Evolutionary conservation across 345 rosid genomes (phyloP).

Genomic region (Linum tenue): DNA sequence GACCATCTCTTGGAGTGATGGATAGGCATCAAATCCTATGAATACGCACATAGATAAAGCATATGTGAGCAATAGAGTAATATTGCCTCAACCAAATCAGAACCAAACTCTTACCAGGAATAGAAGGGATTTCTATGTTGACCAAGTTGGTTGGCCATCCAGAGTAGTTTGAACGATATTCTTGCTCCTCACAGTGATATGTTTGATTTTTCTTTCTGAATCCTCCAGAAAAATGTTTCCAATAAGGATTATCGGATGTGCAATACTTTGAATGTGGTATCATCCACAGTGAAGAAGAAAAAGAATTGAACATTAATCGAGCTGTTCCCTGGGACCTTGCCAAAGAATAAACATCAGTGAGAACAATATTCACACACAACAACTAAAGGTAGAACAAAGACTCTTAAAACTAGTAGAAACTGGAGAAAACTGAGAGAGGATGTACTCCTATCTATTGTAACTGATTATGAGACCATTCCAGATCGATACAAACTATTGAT

Average conservation of each 20-base stretch:
- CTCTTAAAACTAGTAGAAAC: neutral
- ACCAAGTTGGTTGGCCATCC: conserved; percentile 95
- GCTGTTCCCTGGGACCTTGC: conserved; percentile 97
- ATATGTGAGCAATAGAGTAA: conserved; percentile 11
- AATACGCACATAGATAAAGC: conserved; percentile 8
- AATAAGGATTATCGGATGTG: conserved; percentile 51
- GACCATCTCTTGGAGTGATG: conserved; percentile 49
- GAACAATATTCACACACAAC: conserved; percentile 10
- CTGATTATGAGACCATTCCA: conserved; percentile 6
- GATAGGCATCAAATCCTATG: conserved; percentile 58
- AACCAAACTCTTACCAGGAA: conserved; percentile 41
- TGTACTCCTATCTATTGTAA: too few species aligned
- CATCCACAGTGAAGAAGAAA: conserved; percentile 86
- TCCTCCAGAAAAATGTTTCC: conserved; percentile 62
- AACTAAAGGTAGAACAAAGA: conserved; percentile 10
- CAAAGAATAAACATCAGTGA: conserved; percentile 37
- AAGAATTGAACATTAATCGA: conserved; percentile 78
- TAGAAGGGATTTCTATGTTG: conserved; percentile 85
- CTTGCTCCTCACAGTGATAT: conserved; percentile 72
- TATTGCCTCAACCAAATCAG: conserved; percentile 3
- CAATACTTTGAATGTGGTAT: conserved; percentile 87
- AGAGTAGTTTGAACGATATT: conserved; percentile 70
- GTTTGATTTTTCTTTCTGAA: conserved; percentile 42
- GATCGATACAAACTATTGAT: neutral
- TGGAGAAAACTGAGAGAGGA: neutral